A percentile compares a stretch with the other conserved stretches of the same genome.
Evolutionary conservation across 257 asterid species (phyloP).

Genomic region (Solanum sejunctum): DNA sequence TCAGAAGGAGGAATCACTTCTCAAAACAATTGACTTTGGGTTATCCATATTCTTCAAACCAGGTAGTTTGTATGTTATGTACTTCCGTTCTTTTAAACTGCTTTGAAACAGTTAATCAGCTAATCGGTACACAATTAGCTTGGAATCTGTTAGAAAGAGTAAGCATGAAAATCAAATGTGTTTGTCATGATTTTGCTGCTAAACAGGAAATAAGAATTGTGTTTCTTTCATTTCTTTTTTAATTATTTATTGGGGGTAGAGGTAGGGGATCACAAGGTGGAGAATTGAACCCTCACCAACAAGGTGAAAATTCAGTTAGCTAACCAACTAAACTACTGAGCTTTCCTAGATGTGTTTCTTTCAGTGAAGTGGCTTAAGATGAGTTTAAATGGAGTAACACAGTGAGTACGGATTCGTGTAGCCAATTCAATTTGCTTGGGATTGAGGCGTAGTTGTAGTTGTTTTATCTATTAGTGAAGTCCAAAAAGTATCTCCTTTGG

Average conservation of each 20-base stretch:
- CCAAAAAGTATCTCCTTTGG: background rate
- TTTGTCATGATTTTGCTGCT: background rate
- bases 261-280: too few species aligned
- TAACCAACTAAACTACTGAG: too few species aligned
- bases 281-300: too few species aligned
- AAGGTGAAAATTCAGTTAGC: too few species aligned
- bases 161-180: background rate
- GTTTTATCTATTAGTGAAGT: background rate
- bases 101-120: background rate
- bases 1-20: constrained; percentile 80
- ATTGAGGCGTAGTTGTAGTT: background rate
- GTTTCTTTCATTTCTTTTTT: background rate
- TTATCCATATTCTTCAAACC: constrained; percentile 87
- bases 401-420: background rate
- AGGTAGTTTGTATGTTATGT: constrained; percentile 23
- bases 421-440: background rate
- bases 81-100: background rate
- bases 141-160: background rate
- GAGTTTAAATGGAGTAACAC: background rate
- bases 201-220: background rate
- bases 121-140: background rate
- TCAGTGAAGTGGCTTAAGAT: background rate
- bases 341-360: too few species aligned
- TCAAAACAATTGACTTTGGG: constrained; percentile 87
- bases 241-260: too few species aligned